Base-by-base conservation (phyloP, 1,139 yeast species). In the Candida sojae region DNA sequence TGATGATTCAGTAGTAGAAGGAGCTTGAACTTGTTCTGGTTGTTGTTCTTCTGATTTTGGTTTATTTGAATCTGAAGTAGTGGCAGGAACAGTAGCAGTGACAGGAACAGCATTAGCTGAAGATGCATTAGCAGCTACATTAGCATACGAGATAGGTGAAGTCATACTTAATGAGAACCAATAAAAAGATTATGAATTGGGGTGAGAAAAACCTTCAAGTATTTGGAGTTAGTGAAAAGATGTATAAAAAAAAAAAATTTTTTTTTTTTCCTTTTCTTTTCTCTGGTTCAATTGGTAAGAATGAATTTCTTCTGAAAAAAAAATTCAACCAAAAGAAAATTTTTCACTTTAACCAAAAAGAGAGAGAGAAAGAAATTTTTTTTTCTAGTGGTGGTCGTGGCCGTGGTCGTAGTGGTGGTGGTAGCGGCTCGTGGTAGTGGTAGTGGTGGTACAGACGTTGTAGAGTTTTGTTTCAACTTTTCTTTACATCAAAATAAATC, bases 91-190 rank as follows among this genome's bases (percentile, higher is more conserved):
- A 21, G 48, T 25, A 36, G 41, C 29, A 28, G 54, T 43, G 9
- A 54, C 52, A 29, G 50, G 42, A n/a, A 48, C 11, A 25, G 41
- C 41, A 33, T 45, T 12, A 17, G 39, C 26, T 32, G 43, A 21
- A 28, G 48, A 41, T 11, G 51, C 75, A 48, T 62, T 65, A 51
- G 76, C 77, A 52, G 76, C 79, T 44, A 70, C 67, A 51, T 73
- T 71, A 52, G 79, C 79, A 57, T 74, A 74, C 28, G 57, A 54
- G 26, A 54, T 49, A 8, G 55, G 47, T 13, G 52, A 41, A 46
- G 55, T 46, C 55, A 49, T 54, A 12, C 43, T 47, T 11, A 17
- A 41, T 28, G 32, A 28, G 25, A 38, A 32, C 25, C 30, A 41
- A 13, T n/a, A 31, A 34, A 34, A 13, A 25, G 25, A 21, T 17